phyloP scores from a whole-genome alignment of 2,329 filamentous ascomycete species.

The Aureobasidium sp. region DNA sequence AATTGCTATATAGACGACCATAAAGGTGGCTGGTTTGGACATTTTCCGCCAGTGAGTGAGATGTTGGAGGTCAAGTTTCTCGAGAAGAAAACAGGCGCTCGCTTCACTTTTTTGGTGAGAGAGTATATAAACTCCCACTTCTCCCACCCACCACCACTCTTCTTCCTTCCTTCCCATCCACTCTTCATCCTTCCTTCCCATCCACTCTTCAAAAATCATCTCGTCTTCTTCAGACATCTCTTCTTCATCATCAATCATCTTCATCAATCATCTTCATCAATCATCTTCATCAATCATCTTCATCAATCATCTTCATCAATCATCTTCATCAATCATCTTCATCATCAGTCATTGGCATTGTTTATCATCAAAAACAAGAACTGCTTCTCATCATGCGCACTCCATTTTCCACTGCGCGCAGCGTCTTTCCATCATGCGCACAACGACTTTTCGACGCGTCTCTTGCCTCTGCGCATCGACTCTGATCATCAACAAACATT shows the following conservation, averaged over 20 bases:
- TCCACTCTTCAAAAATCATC: neutral
- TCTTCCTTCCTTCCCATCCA: neutral
- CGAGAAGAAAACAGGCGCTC: neutral
- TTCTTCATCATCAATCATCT: neutral
- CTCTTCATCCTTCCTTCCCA: neutral
- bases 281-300: neutral
- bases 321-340: neutral
- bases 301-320: neutral
- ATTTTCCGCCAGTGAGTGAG: neutral
- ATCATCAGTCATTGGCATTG: conserved; percentile 1
- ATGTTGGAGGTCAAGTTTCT: neutral
- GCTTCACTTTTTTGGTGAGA: neutral
- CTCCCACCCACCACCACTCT: neutral
- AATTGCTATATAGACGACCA: neutral
- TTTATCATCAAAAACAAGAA: conserved; percentile 5
- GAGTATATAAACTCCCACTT: neutral
- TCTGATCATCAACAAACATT: neutral
- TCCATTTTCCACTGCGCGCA: neutral
- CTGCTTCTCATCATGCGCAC: neutral
- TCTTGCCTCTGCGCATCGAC: neutral
- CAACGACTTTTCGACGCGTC: neutral
- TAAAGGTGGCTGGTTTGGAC: too few species aligned
- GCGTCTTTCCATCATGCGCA: neutral
- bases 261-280: neutral
- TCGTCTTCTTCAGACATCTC: neutral